Evolutionary conservation across 192 early-diverging fungal genomes (phyloP).

Genomic region (Glomus cerebriforme): DNA sequence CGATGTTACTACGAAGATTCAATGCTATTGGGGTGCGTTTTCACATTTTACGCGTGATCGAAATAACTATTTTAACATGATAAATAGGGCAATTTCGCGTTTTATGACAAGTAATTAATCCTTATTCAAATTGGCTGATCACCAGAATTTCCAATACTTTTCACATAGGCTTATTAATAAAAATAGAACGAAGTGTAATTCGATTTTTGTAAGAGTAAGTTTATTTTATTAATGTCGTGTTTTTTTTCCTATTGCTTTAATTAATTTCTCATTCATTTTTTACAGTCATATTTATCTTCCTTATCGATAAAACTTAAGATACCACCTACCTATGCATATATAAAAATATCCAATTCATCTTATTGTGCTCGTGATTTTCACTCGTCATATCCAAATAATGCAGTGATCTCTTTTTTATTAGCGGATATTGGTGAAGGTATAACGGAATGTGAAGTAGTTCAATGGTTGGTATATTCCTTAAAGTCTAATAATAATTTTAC

Average conservation of each 20-base stretch:
- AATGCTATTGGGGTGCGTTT: neutral
- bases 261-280: neutral
- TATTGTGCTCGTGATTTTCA: constrained; percentile 51
- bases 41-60: neutral
- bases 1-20: neutral
- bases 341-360: neutral
- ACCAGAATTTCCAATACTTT: neutral
- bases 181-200: neutral
- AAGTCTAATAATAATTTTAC: neutral
- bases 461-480: constrained; percentile 69
- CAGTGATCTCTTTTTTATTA: constrained; percentile 75
- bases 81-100: neutral
- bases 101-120: neutral
- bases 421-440: constrained; percentile 99
- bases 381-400: constrained; percentile 40
- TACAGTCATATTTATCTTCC: neutral
- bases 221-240: neutral
- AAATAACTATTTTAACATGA: neutral
- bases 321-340: neutral
- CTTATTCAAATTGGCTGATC: neutral
- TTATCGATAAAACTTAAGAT: neutral
- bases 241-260: neutral
- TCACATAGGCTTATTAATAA: neutral
- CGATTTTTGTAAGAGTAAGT: neutral
- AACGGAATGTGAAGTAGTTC: constrained; percentile 95